Percentiles rank a stretch among this genome's conserved stretches.
phyloP scores from a whole-genome alignment of 2,329 filamentous ascomycete species.

The Dactylellina leptospora region DNA sequence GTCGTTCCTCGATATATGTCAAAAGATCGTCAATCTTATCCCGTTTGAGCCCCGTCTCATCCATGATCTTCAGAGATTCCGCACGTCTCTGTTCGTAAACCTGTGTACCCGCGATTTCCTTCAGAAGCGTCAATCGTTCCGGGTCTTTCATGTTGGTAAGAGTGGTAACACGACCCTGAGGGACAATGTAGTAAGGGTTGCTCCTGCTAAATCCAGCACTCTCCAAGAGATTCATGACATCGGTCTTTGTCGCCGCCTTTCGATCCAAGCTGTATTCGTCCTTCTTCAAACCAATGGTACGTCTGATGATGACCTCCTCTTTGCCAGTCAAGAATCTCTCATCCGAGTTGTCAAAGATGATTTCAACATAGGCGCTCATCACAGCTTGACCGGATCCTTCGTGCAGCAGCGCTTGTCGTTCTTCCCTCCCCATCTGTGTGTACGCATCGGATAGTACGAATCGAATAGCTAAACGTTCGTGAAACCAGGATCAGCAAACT shows the following conservation, averaged over 20 bases:
- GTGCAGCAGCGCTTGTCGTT: conserved; percentile 94
- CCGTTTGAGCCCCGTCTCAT: conserved; percentile 92
- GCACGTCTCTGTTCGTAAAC: conserved; percentile 92
- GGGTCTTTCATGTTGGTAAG: conserved; percentile 99
- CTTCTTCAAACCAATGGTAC: conserved; percentile 96
- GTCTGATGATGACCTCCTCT: conserved; percentile 86
- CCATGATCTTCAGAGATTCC: conserved; percentile 96
- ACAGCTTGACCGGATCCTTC: conserved; percentile 97
- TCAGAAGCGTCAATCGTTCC: conserved; percentile 85
- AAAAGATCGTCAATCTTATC: conserved; percentile 93
- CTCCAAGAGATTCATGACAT: conserved; percentile 94
- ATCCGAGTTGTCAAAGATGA: conserved; percentile 98
- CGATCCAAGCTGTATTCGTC: conserved; percentile 98
- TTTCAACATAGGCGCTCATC: conserved; percentile 99
- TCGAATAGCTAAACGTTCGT: conserved; percentile 73
- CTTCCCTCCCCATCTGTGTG: conserved; percentile 92
- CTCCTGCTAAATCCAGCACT: conserved; percentile 95
- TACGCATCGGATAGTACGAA: conserved; percentile 99
- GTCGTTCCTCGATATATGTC: conserved; percentile 87
- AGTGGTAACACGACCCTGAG: conserved; percentile 92
- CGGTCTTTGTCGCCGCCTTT: conserved; percentile 92
- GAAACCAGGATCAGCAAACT: conserved; percentile 6
- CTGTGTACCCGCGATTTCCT: conserved; percentile 97
- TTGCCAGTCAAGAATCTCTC: conserved; percentile 93
- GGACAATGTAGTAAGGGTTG: conserved; percentile 99